These are phyloP conservation scores for Sporothrix variecibatus DNA, from an alignment of 2,329 filamentous ascomycete species.

Conservation along the genomic window DNA sequence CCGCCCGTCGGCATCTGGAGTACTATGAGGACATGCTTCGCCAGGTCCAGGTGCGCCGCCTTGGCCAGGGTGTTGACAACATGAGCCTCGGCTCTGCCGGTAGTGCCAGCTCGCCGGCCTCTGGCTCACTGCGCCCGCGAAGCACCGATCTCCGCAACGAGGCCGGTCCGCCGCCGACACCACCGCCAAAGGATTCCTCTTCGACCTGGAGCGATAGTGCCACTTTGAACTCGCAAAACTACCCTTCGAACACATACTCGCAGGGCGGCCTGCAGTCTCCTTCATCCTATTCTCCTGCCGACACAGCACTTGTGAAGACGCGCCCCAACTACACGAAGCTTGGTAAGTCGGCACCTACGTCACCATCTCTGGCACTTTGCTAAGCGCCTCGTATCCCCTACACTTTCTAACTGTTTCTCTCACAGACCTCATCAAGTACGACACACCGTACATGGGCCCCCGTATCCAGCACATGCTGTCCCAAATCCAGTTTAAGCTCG, in stretches of 20 bases:
- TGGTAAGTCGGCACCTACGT: constrained; percentile 57
- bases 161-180: constrained; percentile 56
- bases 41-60: constrained; percentile 80
- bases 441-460: constrained; percentile 90
- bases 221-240: constrained; percentile 54
- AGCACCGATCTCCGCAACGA: constrained; percentile 51
- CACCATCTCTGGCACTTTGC: constrained; percentile 2
- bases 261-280: constrained; percentile 45
- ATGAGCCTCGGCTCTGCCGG: constrained; percentile 58
- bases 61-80: constrained; percentile 66
- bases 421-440: constrained; percentile 95
- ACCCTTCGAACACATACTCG: constrained; percentile 53
- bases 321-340: constrained; percentile 94
- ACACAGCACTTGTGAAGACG: constrained; percentile 61
- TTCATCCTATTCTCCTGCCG: constrained; percentile 20
- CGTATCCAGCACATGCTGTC: constrained; percentile 99
- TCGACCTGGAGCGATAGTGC: constrained; percentile 55
- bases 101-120: constrained; percentile 33
- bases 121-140: constrained; percentile 43
- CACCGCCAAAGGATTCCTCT: constrained; percentile 72
- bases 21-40: constrained; percentile 93
- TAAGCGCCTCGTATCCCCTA: no score
- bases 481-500: constrained; percentile 97
- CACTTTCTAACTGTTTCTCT: background rate
- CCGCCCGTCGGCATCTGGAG: constrained; percentile 79